Evolutionary conservation across 306 rosid species (phyloP).

Genomic region (Dryas octopetala): DNA sequence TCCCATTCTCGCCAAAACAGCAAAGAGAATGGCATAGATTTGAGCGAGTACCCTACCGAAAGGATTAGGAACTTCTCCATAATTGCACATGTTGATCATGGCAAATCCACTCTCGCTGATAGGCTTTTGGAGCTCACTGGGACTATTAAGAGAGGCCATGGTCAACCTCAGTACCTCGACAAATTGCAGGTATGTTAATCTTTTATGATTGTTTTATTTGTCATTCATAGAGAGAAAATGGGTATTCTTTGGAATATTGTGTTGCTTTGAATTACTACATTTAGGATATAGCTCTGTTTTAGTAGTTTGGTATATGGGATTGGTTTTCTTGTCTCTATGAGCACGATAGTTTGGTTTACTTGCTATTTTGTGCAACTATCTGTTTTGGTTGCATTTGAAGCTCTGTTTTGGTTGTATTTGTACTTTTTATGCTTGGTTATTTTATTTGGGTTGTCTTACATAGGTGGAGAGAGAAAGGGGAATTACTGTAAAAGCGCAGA

Average conservation of each 20-base stretch:
- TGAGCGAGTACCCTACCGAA: constrained; percentile 68
- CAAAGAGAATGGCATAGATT: constrained; percentile 54
- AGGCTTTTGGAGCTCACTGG: constrained; percentile 90
- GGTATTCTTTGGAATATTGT: constrained; percentile 10
- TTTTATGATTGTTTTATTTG: not conserved
- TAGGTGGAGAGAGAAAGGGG: constrained; percentile 96
- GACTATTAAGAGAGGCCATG: constrained; percentile 87
- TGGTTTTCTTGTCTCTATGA: not conserved
- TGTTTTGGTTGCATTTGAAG: not conserved
- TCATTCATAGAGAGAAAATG: constrained; percentile 1
- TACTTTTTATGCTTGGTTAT: not conserved
- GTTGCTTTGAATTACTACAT: constrained; percentile 5
- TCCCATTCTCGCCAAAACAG: constrained; percentile 55
- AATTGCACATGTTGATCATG: constrained; percentile 79
- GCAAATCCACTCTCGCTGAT: constrained; percentile 84
- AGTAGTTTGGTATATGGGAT: not conserved
- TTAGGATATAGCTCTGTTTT: not conserved
- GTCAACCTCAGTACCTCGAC: constrained; percentile 92
- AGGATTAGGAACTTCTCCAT: constrained; percentile 79
- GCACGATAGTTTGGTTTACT: not conserved
- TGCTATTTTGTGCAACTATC: not conserved
- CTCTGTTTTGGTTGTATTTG: not conserved
- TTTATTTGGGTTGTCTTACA: constrained; percentile 28
- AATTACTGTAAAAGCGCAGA: constrained; percentile 93
- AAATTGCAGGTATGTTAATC: constrained; percentile 62